A percentile compares a stretch with the other conserved stretches of the same genome.
These are phyloP conservation scores for Apiotrichum gracile DNA, from an alignment of 1,284 basidiomycete genomes.

Conservation along the genomic window DNA sequence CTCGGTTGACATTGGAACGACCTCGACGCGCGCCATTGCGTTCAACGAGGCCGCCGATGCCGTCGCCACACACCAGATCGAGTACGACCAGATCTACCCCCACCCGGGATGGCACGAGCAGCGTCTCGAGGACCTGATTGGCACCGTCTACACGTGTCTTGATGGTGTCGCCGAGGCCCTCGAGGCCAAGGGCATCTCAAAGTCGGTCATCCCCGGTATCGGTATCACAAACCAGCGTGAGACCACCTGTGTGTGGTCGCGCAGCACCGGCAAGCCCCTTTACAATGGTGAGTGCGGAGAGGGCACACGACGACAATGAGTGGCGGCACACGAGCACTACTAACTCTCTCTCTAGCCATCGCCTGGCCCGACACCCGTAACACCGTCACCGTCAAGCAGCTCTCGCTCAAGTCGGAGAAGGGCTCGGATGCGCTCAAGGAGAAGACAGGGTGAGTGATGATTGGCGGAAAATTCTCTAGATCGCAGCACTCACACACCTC, in stretches of 20 bases:
- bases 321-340: not conserved
- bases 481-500: not conserved
- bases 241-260: conserved; percentile 91
- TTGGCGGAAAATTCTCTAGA: too few relatives aligned
- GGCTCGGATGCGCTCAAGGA: conserved; percentile 13
- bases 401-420: conserved; percentile 5
- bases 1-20: conserved; percentile 12
- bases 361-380: conserved; percentile 93
- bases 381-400: conserved; percentile 10
- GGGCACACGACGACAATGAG: too few relatives aligned
- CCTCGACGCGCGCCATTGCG: conserved; percentile 86
- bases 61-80: conserved; percentile 75
- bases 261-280: conserved; percentile 77
- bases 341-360: conserved; percentile 55
- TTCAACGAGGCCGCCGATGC: conserved; percentile 86
- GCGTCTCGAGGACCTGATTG: conserved; percentile 76
- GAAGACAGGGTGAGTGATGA: conserved; percentile 9
- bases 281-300: conserved; percentile 53
- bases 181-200: conserved; percentile 63
- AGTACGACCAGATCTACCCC: conserved; percentile 87
- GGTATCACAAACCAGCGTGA: conserved; percentile 93
- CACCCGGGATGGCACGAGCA: conserved; percentile 96
- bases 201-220: conserved; percentile 80
- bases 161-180: conserved; percentile 64
- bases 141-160: conserved; percentile 72